phyloP scores from a whole-genome alignment of 345 rosid genomes.

The Salix suchowensis region DNA sequence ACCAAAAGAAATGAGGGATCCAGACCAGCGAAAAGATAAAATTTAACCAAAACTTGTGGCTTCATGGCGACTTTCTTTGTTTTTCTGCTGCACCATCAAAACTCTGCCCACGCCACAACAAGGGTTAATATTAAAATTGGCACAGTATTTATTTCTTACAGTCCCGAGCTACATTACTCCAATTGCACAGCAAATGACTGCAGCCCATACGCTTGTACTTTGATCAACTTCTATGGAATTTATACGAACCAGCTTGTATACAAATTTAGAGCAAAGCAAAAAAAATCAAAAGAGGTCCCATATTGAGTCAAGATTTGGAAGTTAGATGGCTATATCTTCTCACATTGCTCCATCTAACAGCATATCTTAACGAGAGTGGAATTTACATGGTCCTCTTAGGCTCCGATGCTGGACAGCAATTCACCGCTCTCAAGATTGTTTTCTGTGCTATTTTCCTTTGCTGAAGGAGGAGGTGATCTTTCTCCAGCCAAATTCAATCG shows the following conservation, averaged over 20 bases:
- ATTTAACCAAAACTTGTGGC: neutral
- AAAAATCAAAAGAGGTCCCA: neutral
- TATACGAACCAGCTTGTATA: neutral
- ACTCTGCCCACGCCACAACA: neutral
- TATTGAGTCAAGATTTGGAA: neutral
- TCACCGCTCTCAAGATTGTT: conserved; percentile 42
- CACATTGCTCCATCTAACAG: neutral
- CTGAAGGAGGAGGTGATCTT: conserved; percentile 34
- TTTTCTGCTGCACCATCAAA: neutral
- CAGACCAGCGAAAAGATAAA: neutral
- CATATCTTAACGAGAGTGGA: neutral
- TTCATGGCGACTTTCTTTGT: neutral
- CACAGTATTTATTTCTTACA: neutral
- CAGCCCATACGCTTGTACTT: neutral
- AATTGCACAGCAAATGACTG: neutral
- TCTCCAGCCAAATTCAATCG: conserved; percentile 65
- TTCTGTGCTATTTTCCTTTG: conserved; percentile 18
- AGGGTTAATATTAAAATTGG: neutral
- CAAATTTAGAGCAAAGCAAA: neutral
- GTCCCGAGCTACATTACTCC: neutral
- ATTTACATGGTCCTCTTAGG: conserved; percentile 19
- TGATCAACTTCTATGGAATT: neutral
- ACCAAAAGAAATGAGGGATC: neutral
- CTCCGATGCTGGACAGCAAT: conserved; percentile 43
- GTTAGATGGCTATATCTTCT: neutral